These are phyloP conservation scores for Allantophomopsis cytisporea DNA, from an alignment of 2,329 filamentous ascomycete species.

Conservation along the genomic window DNA sequence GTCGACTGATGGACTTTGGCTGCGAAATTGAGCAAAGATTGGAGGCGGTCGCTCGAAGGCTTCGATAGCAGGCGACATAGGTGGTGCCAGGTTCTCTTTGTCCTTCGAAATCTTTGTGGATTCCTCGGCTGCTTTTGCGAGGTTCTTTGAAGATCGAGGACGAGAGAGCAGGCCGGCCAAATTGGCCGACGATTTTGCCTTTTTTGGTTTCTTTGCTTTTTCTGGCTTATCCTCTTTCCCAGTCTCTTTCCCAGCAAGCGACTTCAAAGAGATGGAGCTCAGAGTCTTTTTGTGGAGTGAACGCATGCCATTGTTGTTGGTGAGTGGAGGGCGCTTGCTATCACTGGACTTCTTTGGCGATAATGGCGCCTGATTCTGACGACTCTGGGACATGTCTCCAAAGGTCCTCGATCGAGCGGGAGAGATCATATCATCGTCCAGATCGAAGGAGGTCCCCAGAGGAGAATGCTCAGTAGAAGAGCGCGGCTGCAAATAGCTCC, in stretches of 20 bases:
- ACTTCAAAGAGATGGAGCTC: slow-evolving; percentile 29
- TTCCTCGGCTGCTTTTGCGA: slow-evolving; percentile 39
- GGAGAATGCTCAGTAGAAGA: slow-evolving; percentile 10
- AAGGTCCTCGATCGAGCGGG: slow-evolving; percentile 29
- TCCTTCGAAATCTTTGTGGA: slow-evolving; percentile 41
- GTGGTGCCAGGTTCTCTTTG: slow-evolving; percentile 71
- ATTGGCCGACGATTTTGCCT: slow-evolving; percentile 73
- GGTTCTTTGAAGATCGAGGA: slow-evolving; percentile 58
- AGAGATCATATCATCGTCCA: slow-evolving; percentile 20
- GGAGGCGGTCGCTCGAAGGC: slow-evolving; percentile 41
- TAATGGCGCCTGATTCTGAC: slow-evolving; percentile 23
- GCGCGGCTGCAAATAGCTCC: slow-evolving; percentile 7
- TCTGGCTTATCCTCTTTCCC: slow-evolving; percentile 19
- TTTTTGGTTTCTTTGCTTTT: slow-evolving; percentile 50
- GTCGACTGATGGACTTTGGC: slow-evolving; percentile 20
- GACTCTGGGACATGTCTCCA: slow-evolving; percentile 43
- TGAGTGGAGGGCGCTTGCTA: slow-evolving; percentile 11
- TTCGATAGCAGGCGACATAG: slow-evolving; percentile 26
- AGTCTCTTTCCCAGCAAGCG: slow-evolving; percentile 22
- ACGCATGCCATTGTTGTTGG: slow-evolving; percentile 15
- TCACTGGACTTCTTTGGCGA: slow-evolving; percentile 25
- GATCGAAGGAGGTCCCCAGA: slow-evolving; percentile 5
- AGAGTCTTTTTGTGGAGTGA: slow-evolving; percentile 31
- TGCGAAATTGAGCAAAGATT: slow-evolving; percentile 67
- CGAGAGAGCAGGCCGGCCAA: slow-evolving; percentile 65